Percentiles rank a stretch among this genome's conserved stretches.
Evolutionary conservation across 78 protist species (phyloP).

Genomic region (Dictyostelium purpureum): DNA sequence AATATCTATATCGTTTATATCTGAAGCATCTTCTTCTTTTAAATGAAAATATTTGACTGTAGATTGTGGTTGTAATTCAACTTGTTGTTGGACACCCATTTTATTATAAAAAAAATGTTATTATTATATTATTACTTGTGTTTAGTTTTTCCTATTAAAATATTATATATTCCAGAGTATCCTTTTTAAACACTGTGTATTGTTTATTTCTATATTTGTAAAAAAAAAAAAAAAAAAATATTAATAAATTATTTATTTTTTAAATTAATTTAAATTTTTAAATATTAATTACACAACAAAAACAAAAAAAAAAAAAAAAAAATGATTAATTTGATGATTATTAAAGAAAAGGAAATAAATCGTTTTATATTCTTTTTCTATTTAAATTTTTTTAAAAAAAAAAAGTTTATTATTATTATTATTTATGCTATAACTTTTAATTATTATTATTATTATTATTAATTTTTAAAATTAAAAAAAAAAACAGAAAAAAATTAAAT

Average conservation of each 20-base stretch:
- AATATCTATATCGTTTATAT: background rate
- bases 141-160: too few species aligned
- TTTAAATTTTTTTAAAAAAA: background rate
- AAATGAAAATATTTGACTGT: slow-evolving; percentile 34
- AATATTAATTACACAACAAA: background rate
- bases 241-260: too few species aligned
- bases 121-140: too few species aligned
- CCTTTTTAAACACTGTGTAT: too few species aligned
- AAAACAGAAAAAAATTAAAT: background rate
- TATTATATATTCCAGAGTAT: too few species aligned
- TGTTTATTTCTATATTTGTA: too few species aligned
- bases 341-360: background rate
- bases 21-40: background rate
- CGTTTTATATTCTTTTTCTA: background rate
- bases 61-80: slow-evolving; percentile 40
- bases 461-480: background rate
- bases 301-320: background rate
- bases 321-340: too few species aligned
- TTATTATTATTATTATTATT: background rate
- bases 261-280: too few species aligned
- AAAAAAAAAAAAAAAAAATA: too few species aligned
- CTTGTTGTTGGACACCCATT: slow-evolving; percentile 66
- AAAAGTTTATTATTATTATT: background rate
- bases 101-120: background rate
- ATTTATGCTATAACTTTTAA: background rate